Evolutionary conservation across 176 grass and related monocot genomes (phyloP), one percentile per base, ranked within the genome.

Genomic region (Triticum turgidum): DNA sequence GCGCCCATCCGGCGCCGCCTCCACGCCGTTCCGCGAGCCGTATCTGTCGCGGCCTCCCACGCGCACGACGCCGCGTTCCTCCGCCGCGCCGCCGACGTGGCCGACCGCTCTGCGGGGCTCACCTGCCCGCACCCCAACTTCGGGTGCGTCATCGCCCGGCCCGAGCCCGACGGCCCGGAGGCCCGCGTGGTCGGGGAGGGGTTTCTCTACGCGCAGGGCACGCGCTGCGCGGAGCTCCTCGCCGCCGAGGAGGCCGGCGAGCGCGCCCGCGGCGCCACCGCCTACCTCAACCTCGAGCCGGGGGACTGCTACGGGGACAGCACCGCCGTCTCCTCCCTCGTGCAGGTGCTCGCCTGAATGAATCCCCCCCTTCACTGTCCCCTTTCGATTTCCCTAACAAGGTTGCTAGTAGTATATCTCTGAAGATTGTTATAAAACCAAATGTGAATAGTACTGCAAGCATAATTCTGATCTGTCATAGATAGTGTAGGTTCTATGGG

Each of bases 191-290:
- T 90, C 20, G 91, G 96, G 7, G 86, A 98, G 74, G 93, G 91
- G 0, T 98, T 94, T 32, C 93, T 95, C 73, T 98, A 95, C 84
- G 96, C 96, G 73, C 91, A 98, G 89, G 96, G 96, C 39, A 95
- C 96, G 45, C 82, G 92, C 44, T 98, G 93, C 49, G 93, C 93
- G 0, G 96, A 98, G 78, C 78, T 98, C 62, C 93, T 94, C 65
- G 96, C 93, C 6, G 86, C 91, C 6, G 75, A 89, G 83, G 83
- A 67, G 67, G 93, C 96, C 15, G 88, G 93, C 1, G 96, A 90
- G 67, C 89, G 89, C 54, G 91, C 96, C 3, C 84, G 81, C 3
- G 96, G 93, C 49, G 88, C 86, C 24, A 90, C 89, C 10, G 96
- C 91, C 20, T 98, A 98, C 56, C 87, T 98, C 56, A 98, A 95